Evolutionary conservation across 257 asterid genomes (phyloP).

Genomic region (Solanum infundibuliforme): DNA sequence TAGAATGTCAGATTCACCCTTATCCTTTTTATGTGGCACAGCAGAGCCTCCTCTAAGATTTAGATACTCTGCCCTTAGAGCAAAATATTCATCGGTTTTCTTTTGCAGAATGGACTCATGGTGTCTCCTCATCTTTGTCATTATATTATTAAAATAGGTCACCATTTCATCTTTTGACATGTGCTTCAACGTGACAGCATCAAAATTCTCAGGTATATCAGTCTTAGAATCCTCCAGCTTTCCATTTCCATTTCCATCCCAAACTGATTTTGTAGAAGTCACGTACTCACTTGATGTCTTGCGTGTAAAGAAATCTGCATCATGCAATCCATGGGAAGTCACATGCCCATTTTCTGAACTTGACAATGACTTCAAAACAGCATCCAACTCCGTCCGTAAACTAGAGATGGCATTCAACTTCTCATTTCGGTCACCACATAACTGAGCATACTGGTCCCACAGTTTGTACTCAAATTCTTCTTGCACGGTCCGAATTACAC

Average conservation of each 20-base stretch:
- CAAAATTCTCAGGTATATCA: constrained; percentile 49
- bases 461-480: constrained; percentile 41
- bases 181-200: constrained; percentile 48
- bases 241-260: constrained; percentile 66
- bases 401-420: constrained; percentile 51
- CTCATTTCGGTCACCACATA: constrained; percentile 35
- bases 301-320: constrained; percentile 38
- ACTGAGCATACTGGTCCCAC: constrained; percentile 30
- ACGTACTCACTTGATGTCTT: constrained; percentile 33
- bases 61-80: constrained; percentile 52
- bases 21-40: constrained; percentile 48
- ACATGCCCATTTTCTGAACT: constrained; percentile 35
- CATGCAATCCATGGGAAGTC: constrained; percentile 50
- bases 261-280: constrained; percentile 14
- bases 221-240: constrained; percentile 23
- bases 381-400: constrained; percentile 48
- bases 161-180: constrained; percentile 46
- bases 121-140: constrained; percentile 60
- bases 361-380: constrained; percentile 46
- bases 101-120: constrained; percentile 59
- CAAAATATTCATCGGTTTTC: constrained; percentile 54
- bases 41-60: constrained; percentile 39
- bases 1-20: constrained; percentile 41
- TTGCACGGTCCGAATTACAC: constrained; percentile 25
- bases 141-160: constrained; percentile 39